A percentile compares a stretch with the other conserved stretches of the same genome.
Conservation (phyloP, 2,329 filamentous ascomycete species). For the Talaromyces verruculosus region DNA sequence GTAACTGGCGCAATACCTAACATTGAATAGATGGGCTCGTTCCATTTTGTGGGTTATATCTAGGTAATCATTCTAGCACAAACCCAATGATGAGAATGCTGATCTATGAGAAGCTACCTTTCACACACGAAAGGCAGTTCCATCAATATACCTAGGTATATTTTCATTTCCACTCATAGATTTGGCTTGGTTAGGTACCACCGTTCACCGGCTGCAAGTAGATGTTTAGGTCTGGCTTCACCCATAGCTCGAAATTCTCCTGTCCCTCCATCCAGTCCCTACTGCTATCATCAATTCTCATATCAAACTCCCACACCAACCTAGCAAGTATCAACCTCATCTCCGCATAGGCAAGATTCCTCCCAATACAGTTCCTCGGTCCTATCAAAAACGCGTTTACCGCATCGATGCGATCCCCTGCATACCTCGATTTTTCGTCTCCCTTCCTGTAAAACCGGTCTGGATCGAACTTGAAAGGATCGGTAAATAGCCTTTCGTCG, state of each 20-base stretch:
- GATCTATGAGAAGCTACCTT: no score
- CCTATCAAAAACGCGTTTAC: slow-evolving; percentile 4
- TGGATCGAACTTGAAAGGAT: no score
- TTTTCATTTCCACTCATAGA: no score
- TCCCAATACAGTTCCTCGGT: slow-evolving; percentile 4
- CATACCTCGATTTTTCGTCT: not conserved
- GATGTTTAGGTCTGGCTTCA: not conserved
- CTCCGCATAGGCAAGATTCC: slow-evolving; percentile 1
- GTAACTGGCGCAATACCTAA: no score
- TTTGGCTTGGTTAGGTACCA: not conserved
- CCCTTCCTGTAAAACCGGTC: not conserved
- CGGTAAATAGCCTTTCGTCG: no score
- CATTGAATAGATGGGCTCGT: no score
- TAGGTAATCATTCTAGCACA: no score
- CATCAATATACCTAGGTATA: no score
- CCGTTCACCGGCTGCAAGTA: not conserved
- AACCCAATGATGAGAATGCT: no score
- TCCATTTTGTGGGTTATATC: no score
- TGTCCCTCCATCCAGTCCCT: not conserved
- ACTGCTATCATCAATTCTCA: not conserved
- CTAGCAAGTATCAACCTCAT: slow-evolving; percentile 10
- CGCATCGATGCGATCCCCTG: not conserved
- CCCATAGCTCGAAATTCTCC: not conserved
- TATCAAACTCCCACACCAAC: slow-evolving; percentile 5
- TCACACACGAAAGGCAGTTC: no score